Evolutionary conservation across 148 eudicot genomes (phyloP).

Genomic region (Vaccinium myrtillus): DNA sequence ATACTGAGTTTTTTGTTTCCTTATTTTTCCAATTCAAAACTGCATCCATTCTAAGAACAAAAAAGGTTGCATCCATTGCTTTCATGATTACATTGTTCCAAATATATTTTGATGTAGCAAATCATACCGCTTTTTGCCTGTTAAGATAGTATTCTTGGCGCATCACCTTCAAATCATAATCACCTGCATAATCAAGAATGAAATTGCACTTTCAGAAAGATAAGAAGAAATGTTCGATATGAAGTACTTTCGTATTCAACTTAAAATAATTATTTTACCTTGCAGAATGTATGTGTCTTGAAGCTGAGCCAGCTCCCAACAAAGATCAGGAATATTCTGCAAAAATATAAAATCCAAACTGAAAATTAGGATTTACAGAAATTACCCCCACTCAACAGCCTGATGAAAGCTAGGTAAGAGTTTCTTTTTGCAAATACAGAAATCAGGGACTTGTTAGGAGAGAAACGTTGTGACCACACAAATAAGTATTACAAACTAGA

Average conservation of each 20-base stretch:
- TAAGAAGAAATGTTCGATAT: not conserved
- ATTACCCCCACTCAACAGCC: constrained; percentile 4
- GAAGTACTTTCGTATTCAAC: not conserved
- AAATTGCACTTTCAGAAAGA: not conserved
- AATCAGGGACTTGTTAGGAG: not conserved
- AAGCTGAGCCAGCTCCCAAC: constrained; percentile 98
- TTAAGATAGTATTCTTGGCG: constrained; percentile 90
- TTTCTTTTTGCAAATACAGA: not conserved
- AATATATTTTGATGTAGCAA: not conserved
- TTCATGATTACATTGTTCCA: not conserved
- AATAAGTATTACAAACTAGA: not conserved
- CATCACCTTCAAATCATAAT: constrained; percentile 98
- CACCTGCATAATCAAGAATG: constrained; percentile 46
- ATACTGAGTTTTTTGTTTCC: not conserved
- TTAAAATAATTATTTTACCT: constrained; percentile 46
- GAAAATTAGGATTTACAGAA: not conserved
- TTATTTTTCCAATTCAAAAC: not conserved
- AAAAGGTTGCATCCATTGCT: not conserved
- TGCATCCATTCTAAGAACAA: constrained; percentile 5
- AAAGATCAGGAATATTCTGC: constrained; percentile 92
- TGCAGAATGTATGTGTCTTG: constrained; percentile 98
- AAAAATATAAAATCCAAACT: constrained; percentile 7
- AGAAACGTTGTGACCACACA: not conserved
- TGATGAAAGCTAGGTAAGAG: not conserved
- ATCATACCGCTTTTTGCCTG: constrained; percentile 87